Conservation (phyloP, 83 land plant genomes). For the Diphasiastrum complanatum region DNA sequence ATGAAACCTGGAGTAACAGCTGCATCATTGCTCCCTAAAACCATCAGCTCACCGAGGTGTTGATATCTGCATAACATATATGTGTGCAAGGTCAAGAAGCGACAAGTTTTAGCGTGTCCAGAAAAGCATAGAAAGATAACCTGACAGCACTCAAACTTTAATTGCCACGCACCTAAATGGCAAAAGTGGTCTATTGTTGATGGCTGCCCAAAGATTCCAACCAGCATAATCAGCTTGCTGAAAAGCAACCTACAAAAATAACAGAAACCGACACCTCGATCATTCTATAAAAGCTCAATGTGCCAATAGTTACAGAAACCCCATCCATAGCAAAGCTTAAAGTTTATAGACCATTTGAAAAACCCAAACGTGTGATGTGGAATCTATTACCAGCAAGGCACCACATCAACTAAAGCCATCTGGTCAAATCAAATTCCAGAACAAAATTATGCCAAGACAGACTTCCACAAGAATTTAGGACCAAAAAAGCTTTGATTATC, state of each 20-base stretch:
- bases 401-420: no score
- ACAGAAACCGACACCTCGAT: conserved; percentile 4
- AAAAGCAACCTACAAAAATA: conserved; percentile 70
- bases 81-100: background rate
- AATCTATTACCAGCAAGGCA: no score
- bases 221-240: conserved; percentile 97
- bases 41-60: conserved; percentile 98
- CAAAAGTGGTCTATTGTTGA: conserved; percentile 74
- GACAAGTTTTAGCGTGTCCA: no score
- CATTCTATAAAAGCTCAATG: no score
- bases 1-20: conserved; percentile 68
- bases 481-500: background rate
- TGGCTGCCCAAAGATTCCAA: conserved; percentile 99
- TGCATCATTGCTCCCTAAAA: conserved; percentile 80
- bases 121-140: no score
- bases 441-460: background rate
- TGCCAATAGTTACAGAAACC: no score
- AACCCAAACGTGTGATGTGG: no score
- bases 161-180: conserved; percentile 90
- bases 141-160: no score
- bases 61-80: conserved; percentile 66
- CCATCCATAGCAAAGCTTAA: no score
- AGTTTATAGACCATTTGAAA: no score
- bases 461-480: background rate
- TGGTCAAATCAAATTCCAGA: no score